These are phyloP conservation scores for Saturnispora serradocipensis DNA, from an alignment of 805 yeast species.

Conservation along the genomic window DNA sequence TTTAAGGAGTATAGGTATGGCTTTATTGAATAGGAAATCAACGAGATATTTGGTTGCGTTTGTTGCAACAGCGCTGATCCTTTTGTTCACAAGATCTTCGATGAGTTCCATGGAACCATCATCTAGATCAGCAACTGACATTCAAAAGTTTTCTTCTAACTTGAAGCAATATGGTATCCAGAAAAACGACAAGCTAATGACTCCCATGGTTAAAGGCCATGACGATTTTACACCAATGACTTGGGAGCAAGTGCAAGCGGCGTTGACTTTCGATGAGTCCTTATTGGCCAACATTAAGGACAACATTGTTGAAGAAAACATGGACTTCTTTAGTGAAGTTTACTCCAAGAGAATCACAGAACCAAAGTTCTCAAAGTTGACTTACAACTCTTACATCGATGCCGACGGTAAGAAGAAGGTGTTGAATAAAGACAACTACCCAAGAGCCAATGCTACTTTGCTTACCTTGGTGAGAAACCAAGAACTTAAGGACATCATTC, in stretches of 20 bases:
- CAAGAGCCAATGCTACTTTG: conserved; percentile 64
- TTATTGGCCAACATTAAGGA: conserved; percentile 19
- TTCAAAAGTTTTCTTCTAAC: conserved; percentile 18
- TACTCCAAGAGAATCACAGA: conserved; percentile 27
- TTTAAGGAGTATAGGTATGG: not conserved
- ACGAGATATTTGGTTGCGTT: conserved; percentile 17
- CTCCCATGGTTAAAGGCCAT: conserved; percentile 13
- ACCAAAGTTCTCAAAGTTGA: conserved; percentile 26
- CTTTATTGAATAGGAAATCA: conserved; percentile 14
- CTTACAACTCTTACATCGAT: conserved; percentile 24
- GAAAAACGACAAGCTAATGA: conserved; percentile 24
- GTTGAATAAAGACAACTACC: conserved; percentile 24
- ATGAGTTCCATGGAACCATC: conserved; percentile 2
- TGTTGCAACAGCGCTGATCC: conserved; percentile 8
- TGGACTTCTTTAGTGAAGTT: conserved; percentile 29
- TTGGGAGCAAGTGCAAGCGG: conserved; percentile 20
- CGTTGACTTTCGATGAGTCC: conserved; percentile 19
- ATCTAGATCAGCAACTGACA: conserved; percentile 8
- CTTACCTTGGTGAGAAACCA: conserved; percentile 66
- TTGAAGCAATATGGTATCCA: conserved; percentile 20
- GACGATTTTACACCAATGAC: conserved; percentile 20
- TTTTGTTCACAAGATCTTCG: conserved; percentile 5
- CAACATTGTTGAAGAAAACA: conserved; percentile 25
- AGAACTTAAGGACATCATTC: conserved; percentile 46
- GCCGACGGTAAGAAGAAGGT: conserved; percentile 21